These are phyloP conservation scores for Calocera cornea DNA, from an alignment of 768 basidiomycete genomes.

Conservation along the genomic window DNA sequence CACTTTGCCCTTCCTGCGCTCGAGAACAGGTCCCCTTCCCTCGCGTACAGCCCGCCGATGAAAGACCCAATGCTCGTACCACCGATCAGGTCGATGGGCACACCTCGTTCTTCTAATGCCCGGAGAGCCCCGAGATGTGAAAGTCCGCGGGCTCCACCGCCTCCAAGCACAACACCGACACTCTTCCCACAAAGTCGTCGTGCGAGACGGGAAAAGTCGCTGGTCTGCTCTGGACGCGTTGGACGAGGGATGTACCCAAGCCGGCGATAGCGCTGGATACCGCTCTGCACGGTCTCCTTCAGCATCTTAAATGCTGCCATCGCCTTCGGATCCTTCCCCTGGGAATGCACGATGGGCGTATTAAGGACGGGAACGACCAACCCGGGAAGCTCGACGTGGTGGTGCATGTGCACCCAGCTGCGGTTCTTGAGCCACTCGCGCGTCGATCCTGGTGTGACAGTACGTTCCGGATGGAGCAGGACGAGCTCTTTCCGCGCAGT, in stretches of 20 bases:
- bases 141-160: conserved; percentile 91
- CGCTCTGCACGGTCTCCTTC: conserved; percentile 81
- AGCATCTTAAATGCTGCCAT: conserved; percentile 80
- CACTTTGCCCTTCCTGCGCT: conserved; percentile 77
- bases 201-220: conserved; percentile 86
- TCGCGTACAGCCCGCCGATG: conserved; percentile 87
- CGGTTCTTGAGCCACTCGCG: conserved; percentile 95
- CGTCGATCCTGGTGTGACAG: conserved; percentile 79
- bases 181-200: conserved; percentile 83
- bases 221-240: conserved; percentile 65
- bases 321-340: conserved; percentile 61
- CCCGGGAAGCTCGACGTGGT: conserved; percentile 84
- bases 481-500: conserved; percentile 97
- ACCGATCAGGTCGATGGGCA: conserved; percentile 88
- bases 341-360: neutral
- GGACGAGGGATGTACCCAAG: conserved; percentile 46
- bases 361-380: conserved; percentile 15
- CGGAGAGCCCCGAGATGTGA: conserved; percentile 77
- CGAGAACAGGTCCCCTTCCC: conserved; percentile 82
- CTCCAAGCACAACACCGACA: conserved; percentile 87
- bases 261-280: conserved; percentile 77
- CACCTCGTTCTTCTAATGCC: conserved; percentile 78
- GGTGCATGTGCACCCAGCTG: conserved; percentile 91
- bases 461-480: conserved; percentile 80
- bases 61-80: conserved; percentile 89